These are phyloP conservation scores for Leonotis leonurus DNA, from an alignment of 257 asterid genomes.

Conservation along the genomic window DNA sequence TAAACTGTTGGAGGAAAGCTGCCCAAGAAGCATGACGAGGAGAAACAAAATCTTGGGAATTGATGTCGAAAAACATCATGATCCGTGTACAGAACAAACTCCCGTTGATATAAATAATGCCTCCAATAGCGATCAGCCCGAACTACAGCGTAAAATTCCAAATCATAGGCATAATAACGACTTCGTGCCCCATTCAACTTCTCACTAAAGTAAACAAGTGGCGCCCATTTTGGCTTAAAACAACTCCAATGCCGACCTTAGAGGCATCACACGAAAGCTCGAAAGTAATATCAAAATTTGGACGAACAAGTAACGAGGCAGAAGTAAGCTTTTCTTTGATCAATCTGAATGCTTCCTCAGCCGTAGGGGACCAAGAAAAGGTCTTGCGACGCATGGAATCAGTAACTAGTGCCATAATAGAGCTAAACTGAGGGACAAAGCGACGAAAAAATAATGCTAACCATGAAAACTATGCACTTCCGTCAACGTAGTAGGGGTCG, in stretches of 20 bases:
- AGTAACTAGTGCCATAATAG: too few species aligned
- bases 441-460: too few species aligned
- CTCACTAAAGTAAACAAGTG: neutral
- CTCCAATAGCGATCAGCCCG: neutral
- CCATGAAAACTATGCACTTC: neutral
- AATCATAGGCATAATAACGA: neutral
- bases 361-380: too few species aligned
- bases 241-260: too few species aligned
- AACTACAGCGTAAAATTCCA: neutral
- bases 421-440: too few species aligned
- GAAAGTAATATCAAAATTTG: too few species aligned
- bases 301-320: neutral
- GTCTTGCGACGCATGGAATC: too few species aligned
- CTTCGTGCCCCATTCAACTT: neutral
- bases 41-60: neutral
- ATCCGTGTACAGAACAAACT: neutral
- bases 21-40: neutral
- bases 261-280: too few species aligned
- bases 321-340: neutral
- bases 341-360: too few species aligned
- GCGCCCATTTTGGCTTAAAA: neutral
- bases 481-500: neutral
- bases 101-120: neutral
- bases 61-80: neutral
- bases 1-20: neutral